Evolutionary conservation across 2,329 filamentous ascomycete species (phyloP).

Genomic region (Alternaria sp.): DNA sequence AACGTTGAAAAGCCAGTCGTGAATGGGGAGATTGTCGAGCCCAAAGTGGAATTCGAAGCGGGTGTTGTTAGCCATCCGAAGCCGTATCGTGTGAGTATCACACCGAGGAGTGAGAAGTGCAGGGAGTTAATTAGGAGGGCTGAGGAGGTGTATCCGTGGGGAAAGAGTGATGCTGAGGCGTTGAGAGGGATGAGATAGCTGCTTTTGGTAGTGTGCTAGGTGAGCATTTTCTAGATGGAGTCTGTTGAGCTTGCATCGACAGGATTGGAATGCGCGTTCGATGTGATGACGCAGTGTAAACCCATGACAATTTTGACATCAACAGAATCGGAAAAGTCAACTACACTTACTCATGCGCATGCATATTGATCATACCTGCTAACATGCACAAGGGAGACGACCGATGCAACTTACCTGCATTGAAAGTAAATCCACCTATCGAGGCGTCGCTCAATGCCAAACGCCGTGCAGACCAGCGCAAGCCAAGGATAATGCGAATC

Average conservation of each 20-base stretch:
- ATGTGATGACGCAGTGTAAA: neutral
- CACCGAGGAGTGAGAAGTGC: constrained; percentile 47
- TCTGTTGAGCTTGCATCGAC: too few species aligned
- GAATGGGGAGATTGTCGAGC: constrained; percentile 51
- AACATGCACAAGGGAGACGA: neutral
- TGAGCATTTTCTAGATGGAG: too few species aligned
- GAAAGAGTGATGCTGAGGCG: constrained; percentile 50
- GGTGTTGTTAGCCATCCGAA: constrained; percentile 53
- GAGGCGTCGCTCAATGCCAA: neutral
- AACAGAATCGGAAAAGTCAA: too few species aligned
- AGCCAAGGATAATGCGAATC: neutral
- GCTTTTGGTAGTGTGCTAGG: too few species aligned
- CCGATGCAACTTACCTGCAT: too few species aligned
- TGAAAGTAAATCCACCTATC: neutral
- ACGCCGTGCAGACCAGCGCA: neutral
- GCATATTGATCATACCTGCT: neutral
- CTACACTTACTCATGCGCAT: neutral
- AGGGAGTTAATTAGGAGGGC: constrained; percentile 44
- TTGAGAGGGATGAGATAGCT: constrained; percentile 16
- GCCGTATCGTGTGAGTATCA: constrained; percentile 48
- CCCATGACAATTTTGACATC: too few species aligned
- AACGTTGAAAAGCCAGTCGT: constrained; percentile 51
- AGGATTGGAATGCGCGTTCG: too few species aligned
- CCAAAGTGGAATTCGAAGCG: constrained; percentile 47
- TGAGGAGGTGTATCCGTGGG: constrained; percentile 52